Percentiles rank a stretch among this genome's conserved stretches.
These are phyloP conservation scores for Claviceps spartinae DNA, from an alignment of 2,329 filamentous ascomycete genomes.

Conservation along the genomic window DNA sequence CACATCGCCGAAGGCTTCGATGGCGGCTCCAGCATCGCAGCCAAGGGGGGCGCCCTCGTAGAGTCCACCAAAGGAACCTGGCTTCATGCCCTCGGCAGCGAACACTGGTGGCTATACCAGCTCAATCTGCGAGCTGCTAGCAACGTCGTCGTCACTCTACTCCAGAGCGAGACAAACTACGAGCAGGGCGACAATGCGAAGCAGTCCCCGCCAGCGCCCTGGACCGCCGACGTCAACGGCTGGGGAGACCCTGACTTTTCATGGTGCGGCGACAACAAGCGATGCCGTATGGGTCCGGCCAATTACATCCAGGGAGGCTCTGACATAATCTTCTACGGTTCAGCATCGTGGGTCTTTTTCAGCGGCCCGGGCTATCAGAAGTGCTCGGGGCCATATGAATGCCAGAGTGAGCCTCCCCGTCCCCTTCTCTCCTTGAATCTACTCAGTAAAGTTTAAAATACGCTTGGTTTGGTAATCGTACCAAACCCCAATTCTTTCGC, in stretches of 20 bases:
- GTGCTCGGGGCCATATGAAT: constrained; percentile 13
- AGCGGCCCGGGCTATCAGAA: constrained; percentile 23
- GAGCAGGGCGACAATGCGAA: constrained; percentile 20
- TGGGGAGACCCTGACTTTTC: constrained; percentile 31
- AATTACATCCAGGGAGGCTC: constrained; percentile 29
- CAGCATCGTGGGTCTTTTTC: constrained; percentile 31
- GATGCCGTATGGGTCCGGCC: constrained; percentile 29
- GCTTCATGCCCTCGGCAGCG: constrained; percentile 32
- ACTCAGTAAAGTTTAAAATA: neutral
- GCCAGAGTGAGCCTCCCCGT: neutral
- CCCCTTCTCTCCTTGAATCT: neutral
- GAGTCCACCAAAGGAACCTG: constrained; percentile 35
- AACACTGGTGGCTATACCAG: constrained; percentile 47
- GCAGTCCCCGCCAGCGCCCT: constrained; percentile 24
- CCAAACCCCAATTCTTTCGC: neutral
- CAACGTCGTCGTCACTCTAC: constrained; percentile 35
- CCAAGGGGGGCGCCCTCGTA: constrained; percentile 33
- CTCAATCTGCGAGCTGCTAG: constrained; percentile 35
- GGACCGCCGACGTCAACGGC: constrained; percentile 20
- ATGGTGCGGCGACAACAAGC: constrained; percentile 24
- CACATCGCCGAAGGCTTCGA: constrained; percentile 31
- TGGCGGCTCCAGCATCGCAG: constrained; percentile 31
- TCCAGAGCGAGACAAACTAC: constrained; percentile 40
- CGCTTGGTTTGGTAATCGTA: neutral
- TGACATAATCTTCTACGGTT: constrained; percentile 27